Conservation (phyloP, 768 basidiomycete genomes). For the Kwoniella heveanensis region DNA sequence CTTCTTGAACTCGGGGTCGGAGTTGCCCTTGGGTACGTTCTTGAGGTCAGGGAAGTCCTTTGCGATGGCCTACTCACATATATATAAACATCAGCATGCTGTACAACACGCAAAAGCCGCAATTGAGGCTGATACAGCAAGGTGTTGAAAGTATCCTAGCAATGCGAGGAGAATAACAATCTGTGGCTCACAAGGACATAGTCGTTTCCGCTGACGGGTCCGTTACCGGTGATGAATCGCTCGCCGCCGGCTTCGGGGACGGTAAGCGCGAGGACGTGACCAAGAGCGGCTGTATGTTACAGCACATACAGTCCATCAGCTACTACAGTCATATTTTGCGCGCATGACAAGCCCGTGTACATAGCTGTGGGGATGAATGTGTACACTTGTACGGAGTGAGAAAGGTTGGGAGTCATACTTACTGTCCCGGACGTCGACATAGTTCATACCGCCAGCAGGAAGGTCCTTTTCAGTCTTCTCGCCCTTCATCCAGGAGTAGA, state of each 20-base stretch:
- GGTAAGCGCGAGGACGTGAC: conserved; percentile 63
- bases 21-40: conserved; percentile 41
- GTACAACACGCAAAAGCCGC: too few species aligned
- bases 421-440: conserved; percentile 49
- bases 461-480: conserved; percentile 51
- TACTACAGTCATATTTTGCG: too few species aligned
- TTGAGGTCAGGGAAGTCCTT: conserved; percentile 41
- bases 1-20: conserved; percentile 29
- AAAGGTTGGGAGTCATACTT: too few species aligned
- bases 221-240: conserved; percentile 62
- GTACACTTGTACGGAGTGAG: too few species aligned
- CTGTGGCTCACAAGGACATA: conserved; percentile 40
- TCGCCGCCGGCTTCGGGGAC: conserved; percentile 63
- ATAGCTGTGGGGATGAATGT: too few species aligned
- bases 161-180: not conserved
- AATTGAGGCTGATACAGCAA: too few species aligned
- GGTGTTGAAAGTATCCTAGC: not conserved
- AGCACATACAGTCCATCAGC: too few species aligned
- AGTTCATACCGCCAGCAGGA: conserved; percentile 40
- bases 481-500: conserved; percentile 47
- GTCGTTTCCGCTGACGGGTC: conserved; percentile 51
- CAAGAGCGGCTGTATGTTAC: conserved; percentile 63
- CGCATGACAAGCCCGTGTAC: too few species aligned
- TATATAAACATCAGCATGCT: too few species aligned
- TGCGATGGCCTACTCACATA: conserved; percentile 20